Evolutionary conservation across 495 filamentous ascomycete species (phyloP).

Genomic region (Aspergillus olivimuriae): DNA sequence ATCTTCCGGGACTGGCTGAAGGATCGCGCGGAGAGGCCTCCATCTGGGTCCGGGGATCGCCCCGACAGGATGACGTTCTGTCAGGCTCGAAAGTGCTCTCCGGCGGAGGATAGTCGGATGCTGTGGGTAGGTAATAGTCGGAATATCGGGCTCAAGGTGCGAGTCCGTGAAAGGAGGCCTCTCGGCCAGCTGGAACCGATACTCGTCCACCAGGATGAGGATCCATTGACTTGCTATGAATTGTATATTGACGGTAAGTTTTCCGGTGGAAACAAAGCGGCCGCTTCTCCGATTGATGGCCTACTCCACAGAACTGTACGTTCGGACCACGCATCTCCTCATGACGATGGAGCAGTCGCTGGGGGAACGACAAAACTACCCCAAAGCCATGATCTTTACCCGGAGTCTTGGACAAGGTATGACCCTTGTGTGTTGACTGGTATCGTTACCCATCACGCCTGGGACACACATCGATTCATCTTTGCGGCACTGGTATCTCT

Average conservation of each 20-base stretch:
- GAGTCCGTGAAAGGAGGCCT: conserved; percentile 36
- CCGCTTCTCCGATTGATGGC: too few relatives aligned
- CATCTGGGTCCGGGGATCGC: too few relatives aligned
- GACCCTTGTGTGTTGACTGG: too few relatives aligned
- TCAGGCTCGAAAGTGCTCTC: too few relatives aligned
- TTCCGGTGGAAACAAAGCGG: background rate
- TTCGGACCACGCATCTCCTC: conserved; percentile 53
- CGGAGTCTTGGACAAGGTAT: conserved; percentile 5
- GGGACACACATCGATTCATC: too few relatives aligned
- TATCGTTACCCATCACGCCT: too few relatives aligned
- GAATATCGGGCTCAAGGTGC: conserved; percentile 53
- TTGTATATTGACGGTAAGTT: conserved; percentile 54
- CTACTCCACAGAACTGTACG: conserved; percentile 55
- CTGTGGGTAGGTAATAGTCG: conserved; percentile 53
- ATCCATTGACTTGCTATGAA: conserved; percentile 49
- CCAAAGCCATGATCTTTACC: conserved; percentile 45
- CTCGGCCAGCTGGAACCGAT: conserved; percentile 25
- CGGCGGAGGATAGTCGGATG: conserved; percentile 26
- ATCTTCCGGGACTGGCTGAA: conserved; percentile 66
- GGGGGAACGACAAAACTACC: conserved; percentile 46
- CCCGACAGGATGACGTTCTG: too few relatives aligned
- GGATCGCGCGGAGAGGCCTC: conserved; percentile 23
- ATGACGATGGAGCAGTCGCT: conserved; percentile 52
- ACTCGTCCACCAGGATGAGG: conserved; percentile 47
- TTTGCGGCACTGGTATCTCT: too few relatives aligned